Base-by-base conservation (phyloP, 768 basidiomycete species). In the Calocybe cyanea region DNA sequence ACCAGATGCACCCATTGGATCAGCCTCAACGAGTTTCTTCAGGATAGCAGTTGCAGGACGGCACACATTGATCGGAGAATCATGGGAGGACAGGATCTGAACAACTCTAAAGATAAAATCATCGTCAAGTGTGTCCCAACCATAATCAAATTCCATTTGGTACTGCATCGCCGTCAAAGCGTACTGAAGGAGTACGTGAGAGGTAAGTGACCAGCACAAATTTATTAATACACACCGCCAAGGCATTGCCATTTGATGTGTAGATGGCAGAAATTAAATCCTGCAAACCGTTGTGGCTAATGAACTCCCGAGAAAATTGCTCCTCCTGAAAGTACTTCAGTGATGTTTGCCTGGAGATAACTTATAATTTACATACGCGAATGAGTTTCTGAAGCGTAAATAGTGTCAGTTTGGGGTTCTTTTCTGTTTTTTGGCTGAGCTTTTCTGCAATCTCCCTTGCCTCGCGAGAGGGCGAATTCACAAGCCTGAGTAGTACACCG, bases 31-130 rank as follows among this genome's bases (percentile, higher is more conserved):
- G 17, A 95, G 78, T 52, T 85, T 86, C 66, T 91, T 90, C 51
- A 94, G 73, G 45, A 95, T 93, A 25, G 87, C 83, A 34, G 89
- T 92, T 1, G 92, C 92, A 25, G 92, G 93, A 4, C 92, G 84
- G 56, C 88, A 90, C 48, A 94, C 89, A 50, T 96, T 96, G 70
- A 94, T 83, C 14, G 84, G 76, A 9, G 86, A 87, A 31, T 77
- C 72, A 0, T 85, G 71, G 0, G 88, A 87, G 0, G 88, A 81
- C 19, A 91, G 72, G 53, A 88, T 85, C 56, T 83, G 78, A 13
- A 91, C 89, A 41, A 92, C 77, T 61, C 78, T 77, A 55, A 80
- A 73, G 43, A 92, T 87, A 64, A 95, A 93, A 6, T 64, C 62
- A 42, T 80, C 73, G 50, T 81, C 79, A 4, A 94, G 75, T n/a